Evolutionary conservation across 805 yeast genomes (phyloP).

Genomic region (Candida sakaeoensis): DNA sequence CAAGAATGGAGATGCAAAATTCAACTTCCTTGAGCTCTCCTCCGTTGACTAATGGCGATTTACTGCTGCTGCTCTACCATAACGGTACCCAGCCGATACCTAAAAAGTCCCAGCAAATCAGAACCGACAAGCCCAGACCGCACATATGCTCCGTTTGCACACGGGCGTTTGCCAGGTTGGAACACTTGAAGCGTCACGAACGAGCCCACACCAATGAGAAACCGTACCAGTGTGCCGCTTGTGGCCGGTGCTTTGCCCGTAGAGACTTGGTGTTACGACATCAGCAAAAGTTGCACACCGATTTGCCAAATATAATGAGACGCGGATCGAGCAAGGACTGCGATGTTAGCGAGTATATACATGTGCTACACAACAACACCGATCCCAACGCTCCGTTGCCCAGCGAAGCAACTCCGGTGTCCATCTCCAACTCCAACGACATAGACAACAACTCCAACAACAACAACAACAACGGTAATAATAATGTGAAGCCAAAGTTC

Average conservation of each 20-base stretch:
- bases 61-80: background rate
- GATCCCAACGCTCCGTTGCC: slow-evolving; percentile 49
- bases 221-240: slow-evolving; percentile 93
- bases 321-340: slow-evolving; percentile 23
- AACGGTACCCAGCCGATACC: slow-evolving; percentile 67
- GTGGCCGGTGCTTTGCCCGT: slow-evolving; percentile 94
- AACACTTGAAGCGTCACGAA: slow-evolving; percentile 91
- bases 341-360: slow-evolving; percentile 45
- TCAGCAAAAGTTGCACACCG: slow-evolving; percentile 86
- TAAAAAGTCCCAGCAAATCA: slow-evolving; percentile 74
- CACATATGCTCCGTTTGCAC: slow-evolving; percentile 88
- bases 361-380: slow-evolving; percentile 50
- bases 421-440: slow-evolving; percentile 3
- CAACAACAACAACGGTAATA: too few relatives aligned
- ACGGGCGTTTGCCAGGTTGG: slow-evolving; percentile 91
- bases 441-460: too few relatives aligned
- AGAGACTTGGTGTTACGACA: slow-evolving; percentile 85
- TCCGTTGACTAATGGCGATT: background rate
- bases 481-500: slow-evolving; percentile 15
- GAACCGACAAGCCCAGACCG: slow-evolving; percentile 92
- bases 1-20: slow-evolving; percentile 8
- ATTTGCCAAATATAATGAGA: slow-evolving; percentile 37
- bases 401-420: slow-evolving; percentile 1
- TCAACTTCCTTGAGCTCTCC: slow-evolving; percentile 8
- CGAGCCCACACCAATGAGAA: slow-evolving; percentile 93